These are phyloP conservation scores for Rhizopus arrhizus DNA, from an alignment of 371 early-diverging fungal genomes.

Conservation along the genomic window DNA sequence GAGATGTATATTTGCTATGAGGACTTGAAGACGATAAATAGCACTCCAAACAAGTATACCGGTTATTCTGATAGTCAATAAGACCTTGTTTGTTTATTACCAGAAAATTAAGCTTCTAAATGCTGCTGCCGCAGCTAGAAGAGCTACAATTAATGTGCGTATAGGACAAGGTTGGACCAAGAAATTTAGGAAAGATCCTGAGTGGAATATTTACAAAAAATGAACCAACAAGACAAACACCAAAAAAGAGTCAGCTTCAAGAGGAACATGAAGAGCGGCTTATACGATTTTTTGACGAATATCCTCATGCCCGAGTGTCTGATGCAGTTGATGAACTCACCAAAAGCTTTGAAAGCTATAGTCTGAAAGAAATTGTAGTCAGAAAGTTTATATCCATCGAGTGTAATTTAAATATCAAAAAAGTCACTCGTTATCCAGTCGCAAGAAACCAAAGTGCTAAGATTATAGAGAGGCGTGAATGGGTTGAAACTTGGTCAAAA, in stretches of 20 bases:
- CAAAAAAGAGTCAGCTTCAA: conserved; percentile 4
- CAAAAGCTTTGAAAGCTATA: conserved; percentile 11
- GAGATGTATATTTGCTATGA: not conserved
- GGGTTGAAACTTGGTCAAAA: too few species aligned
- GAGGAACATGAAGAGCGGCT: conserved; percentile 12
- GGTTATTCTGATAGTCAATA: conserved; percentile 9
- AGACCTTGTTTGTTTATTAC: too few species aligned
- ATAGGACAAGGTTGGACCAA: conserved; percentile 8
- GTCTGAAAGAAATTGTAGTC: conserved; percentile 12
- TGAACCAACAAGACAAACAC: too few species aligned
- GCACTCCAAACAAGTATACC: conserved; percentile 8
- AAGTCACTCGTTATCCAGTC: too few species aligned
- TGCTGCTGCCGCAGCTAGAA: conserved; percentile 7
- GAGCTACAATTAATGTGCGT: conserved; percentile 3
- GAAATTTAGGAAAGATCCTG: conserved; percentile 5
- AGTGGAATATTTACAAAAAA: conserved; percentile 12
- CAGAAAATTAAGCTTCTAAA: conserved; percentile 7
- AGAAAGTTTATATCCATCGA: too few species aligned
- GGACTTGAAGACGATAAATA: conserved; percentile 1
- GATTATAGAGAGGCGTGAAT: too few species aligned
- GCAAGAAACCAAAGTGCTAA: too few species aligned
- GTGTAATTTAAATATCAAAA: too few species aligned
- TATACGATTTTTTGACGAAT: conserved; percentile 9
- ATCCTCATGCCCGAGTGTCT: conserved; percentile 10
- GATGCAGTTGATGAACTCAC: conserved; percentile 10